Base-by-base conservation (phyloP, 306 rosid genomes). In the Gillenia trifoliata region DNA sequence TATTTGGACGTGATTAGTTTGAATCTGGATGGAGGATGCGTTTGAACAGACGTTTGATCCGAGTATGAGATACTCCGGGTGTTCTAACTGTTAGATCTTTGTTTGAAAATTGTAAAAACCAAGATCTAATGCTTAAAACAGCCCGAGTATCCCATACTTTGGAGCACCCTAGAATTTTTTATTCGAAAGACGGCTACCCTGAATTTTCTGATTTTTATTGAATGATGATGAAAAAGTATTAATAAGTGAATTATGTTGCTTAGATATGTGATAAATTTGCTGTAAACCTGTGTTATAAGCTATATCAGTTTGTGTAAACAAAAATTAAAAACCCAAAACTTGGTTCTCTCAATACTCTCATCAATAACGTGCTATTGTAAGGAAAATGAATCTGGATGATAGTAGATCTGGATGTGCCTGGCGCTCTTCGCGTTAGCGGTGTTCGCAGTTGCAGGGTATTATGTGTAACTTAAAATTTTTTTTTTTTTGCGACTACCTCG, bases 261-360 rank as follows among this genome's bases (percentile, higher is more conserved):
- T 60, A 41, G 16, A 29, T 72, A 72, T 55, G 20, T 60, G 57
- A 55, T 40, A 12, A 13, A 72, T 72, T 60, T 59, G 67, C 40
- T 72, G 76, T 57, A 57, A 68, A 57, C 57, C 67, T 56, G 25
- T 30, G 65, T 15, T 33, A 33, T 2, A 71, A 71, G 75, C 49
- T 34, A 71, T 50, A 50, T 34, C 31, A 22, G 50, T 17, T 71
- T 71, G 50, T 71, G 50, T 54, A 55, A 34, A 28, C 75, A 1
- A 26, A 23, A 26, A 26, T 4, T 6, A 55, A 17, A 55, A 55
- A 31, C 23, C 64, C 57, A 47, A 31, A 31, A 71, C 22, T 12
- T 34, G 36, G 36, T 36, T 26, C 47, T 38, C 23, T 71, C 45
- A 36, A n/a, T 25, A 57, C 55, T 71, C 55, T 71, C 55, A 26